phyloP scores from a whole-genome alignment of 768 basidiomycete species.

The Russula ochroleuca region DNA sequence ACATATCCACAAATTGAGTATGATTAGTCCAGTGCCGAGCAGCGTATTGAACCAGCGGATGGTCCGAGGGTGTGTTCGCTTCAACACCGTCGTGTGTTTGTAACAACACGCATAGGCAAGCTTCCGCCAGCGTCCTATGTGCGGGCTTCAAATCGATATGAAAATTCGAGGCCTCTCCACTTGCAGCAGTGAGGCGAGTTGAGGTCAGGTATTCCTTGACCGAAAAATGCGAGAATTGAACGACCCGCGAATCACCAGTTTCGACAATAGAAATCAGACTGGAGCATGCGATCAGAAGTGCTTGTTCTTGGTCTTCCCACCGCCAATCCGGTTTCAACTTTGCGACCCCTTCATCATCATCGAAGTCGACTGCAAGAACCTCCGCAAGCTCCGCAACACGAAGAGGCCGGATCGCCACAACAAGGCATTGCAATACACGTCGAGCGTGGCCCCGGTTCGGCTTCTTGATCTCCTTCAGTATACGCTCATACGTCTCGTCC shows the following conservation, averaged over 20 bases:
- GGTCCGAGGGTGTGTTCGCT: not conserved
- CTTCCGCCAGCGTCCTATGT: not conserved
- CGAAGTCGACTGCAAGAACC: not conserved
- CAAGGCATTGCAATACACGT: conserved; percentile 6
- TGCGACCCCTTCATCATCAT: not conserved
- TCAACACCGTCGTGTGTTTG: not conserved
- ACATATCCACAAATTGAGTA: not conserved
- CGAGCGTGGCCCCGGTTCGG: not conserved
- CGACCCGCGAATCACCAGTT: not conserved
- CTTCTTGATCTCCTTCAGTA: not conserved
- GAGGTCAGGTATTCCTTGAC: not conserved
- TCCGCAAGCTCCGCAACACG: not conserved
- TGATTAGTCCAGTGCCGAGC: not conserved
- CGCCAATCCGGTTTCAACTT: not conserved
- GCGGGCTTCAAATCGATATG: not conserved
- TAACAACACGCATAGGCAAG: not conserved
- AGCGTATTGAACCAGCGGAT: not conserved
- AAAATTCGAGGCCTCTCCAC: not conserved
- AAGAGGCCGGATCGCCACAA: conserved; percentile 3
- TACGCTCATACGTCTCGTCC: conserved; percentile 1
- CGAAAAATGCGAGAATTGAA: not conserved
- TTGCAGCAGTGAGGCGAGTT: not conserved
- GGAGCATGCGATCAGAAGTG: not conserved
- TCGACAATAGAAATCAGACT: not conserved
- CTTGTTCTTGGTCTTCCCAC: not conserved